Conservation (phyloP, 768 basidiomycete species). For the Lactarius hengduanensis region DNA sequence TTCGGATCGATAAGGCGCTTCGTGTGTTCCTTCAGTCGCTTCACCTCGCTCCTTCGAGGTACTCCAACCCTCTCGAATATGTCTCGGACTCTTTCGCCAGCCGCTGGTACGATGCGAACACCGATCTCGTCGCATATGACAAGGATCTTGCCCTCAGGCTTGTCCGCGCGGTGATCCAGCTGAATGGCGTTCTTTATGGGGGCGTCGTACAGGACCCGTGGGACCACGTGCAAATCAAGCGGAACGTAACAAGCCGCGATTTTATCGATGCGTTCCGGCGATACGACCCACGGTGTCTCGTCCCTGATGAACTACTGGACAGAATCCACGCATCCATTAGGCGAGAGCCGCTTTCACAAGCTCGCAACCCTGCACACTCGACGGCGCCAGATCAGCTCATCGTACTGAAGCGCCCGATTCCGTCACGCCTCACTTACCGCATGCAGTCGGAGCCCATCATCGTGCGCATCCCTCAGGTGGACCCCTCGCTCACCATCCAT, state of each 20-base stretch:
- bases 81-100: constrained; percentile 82
- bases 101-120: constrained; percentile 90
- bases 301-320: constrained; percentile 73
- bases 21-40: constrained; percentile 86
- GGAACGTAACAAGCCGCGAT: constrained; percentile 67
- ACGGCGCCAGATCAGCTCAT: constrained; percentile 52
- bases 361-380: constrained; percentile 47
- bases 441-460: constrained; percentile 85
- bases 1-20: constrained; percentile 86
- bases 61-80: constrained; percentile 54
- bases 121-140: constrained; percentile 72
- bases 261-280: constrained; percentile 83
- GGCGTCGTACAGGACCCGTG: constrained; percentile 64
- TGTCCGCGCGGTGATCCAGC: constrained; percentile 76
- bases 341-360: constrained; percentile 69
- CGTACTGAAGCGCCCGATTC: constrained; percentile 70
- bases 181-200: constrained; percentile 86
- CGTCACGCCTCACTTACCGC: constrained; percentile 80
- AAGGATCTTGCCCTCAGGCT: constrained; percentile 76
- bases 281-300: constrained; percentile 65
- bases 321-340: constrained; percentile 79
- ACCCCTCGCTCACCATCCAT: constrained; percentile 79
- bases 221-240: constrained; percentile 50
- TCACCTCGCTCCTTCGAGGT: constrained; percentile 52
- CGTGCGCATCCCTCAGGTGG: constrained; percentile 80